These are phyloP conservation scores for Pittosporum tobira DNA, from an alignment of 129 eudicot species.

Conservation along the genomic window DNA sequence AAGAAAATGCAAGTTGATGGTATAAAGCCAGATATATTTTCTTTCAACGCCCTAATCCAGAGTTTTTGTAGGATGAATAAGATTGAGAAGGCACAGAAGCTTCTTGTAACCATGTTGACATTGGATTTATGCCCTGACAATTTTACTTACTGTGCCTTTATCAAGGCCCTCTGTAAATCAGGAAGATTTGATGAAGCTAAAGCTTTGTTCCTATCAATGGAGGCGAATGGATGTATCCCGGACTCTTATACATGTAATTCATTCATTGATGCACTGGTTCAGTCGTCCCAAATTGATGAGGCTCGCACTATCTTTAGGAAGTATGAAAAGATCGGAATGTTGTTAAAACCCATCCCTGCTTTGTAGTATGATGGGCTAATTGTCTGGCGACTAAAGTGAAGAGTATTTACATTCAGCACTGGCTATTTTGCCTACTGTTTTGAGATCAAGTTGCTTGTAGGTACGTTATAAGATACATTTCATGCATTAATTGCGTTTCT, in stretches of 20 bases:
- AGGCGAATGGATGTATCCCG: conserved; percentile 60
- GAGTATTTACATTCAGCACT: background rate
- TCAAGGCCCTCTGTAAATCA: conserved; percentile 52
- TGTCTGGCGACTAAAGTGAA: background rate
- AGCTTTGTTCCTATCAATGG: conserved; percentile 66
- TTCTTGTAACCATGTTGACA: conserved; percentile 52
- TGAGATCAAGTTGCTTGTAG: conserved; percentile 8
- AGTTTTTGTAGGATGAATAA: conserved; percentile 60
- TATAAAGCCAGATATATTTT: conserved; percentile 58
- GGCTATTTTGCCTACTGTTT: conserved; percentile 9
- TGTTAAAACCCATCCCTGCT: conserved; percentile 37
- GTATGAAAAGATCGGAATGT: conserved; percentile 50
- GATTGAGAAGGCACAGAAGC: conserved; percentile 69
- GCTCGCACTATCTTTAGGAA: conserved; percentile 42
- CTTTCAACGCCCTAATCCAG: conserved; percentile 78
- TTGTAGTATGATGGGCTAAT: conserved; percentile 7
- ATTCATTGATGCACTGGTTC: conserved; percentile 42
- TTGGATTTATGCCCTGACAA: conserved; percentile 72
- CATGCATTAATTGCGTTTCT: background rate
- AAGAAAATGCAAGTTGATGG: conserved; percentile 72
- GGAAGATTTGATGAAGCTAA: conserved; percentile 61
- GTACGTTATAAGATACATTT: background rate
- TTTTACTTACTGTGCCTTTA: conserved; percentile 65
- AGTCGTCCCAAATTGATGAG: conserved; percentile 41
- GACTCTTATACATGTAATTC: conserved; percentile 67